Percentiles rank a stretch among this genome's conserved stretches.
phyloP scores from a whole-genome alignment of 1,284 basidiomycete species.

The Trametes pubescens region DNA sequence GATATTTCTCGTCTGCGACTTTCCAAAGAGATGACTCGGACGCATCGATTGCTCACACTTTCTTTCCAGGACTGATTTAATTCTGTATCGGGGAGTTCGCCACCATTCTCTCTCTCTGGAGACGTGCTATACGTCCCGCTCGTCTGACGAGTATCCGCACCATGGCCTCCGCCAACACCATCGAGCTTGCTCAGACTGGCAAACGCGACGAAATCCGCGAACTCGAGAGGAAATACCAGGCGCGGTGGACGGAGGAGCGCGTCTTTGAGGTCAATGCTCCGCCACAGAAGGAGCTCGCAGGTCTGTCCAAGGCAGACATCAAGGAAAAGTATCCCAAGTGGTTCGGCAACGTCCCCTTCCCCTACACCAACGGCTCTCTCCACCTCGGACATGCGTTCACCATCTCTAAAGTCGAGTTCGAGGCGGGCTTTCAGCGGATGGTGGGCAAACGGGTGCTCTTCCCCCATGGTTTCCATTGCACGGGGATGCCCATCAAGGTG shows the following conservation, averaged over 20 bases:
- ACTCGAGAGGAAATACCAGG: constrained; percentile 88
- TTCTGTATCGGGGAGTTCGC: constrained; percentile 25
- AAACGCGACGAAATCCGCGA: constrained; percentile 90
- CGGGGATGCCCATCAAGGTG: constrained; percentile 99
- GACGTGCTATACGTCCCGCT: constrained; percentile 37
- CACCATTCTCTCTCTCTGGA: constrained; percentile 39
- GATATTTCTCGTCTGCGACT: not conserved
- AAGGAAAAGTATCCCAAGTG: constrained; percentile 89
- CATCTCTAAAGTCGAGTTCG: constrained; percentile 98
- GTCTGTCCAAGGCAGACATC: constrained; percentile 70
- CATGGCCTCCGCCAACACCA: constrained; percentile 42
- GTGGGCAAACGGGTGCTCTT: constrained; percentile 95
- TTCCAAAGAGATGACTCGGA: constrained; percentile 21
- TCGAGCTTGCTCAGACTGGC: constrained; percentile 74
- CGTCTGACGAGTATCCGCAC: constrained; percentile 33
- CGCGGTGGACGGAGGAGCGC: constrained; percentile 75
- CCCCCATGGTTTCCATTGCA: constrained; percentile 96
- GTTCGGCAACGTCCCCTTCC: constrained; percentile 96
- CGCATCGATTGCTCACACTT: constrained; percentile 35
- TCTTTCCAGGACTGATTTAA: constrained; percentile 24
- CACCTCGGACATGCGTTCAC: constrained; percentile 99
- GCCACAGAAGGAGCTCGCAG: constrained; percentile 66
- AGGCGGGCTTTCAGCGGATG: constrained; percentile 96
- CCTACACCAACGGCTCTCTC: constrained; percentile 99
- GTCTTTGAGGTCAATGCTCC: constrained; percentile 91